phyloP scores from a whole-genome alignment of 208 protist species.

The Wallacemonas sp. region DNA sequence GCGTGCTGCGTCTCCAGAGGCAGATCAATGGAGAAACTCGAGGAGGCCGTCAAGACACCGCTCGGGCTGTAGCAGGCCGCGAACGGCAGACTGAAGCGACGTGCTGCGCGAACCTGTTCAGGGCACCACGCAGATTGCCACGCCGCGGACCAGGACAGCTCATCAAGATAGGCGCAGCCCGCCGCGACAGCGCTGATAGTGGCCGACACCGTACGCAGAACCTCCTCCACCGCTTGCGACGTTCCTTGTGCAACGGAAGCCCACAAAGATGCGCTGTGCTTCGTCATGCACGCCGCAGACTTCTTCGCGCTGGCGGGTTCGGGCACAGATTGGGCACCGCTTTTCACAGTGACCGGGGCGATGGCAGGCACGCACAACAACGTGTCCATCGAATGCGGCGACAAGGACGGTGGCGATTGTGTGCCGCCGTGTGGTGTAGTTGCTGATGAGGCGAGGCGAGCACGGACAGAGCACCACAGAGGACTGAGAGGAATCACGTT shows the following conservation, averaged over 20 bases:
- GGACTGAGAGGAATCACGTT: constrained; percentile 43
- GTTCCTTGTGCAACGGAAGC: not conserved
- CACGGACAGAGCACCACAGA: constrained; percentile 8
- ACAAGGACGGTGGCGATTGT: not conserved
- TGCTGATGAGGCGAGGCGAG: not conserved
- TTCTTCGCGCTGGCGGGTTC: not conserved
- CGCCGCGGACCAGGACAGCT: not conserved
- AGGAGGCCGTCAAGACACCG: not conserved
- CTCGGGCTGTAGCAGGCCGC: not conserved
- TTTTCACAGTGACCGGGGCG: too few species aligned
- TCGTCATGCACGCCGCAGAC: not conserved
- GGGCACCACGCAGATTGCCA: not conserved
- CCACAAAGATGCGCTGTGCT: not conserved
- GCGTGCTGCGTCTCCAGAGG: not conserved
- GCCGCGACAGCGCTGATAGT: not conserved
- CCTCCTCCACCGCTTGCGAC: not conserved
- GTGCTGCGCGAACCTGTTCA: not conserved
- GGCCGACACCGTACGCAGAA: not conserved
- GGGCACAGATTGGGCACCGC: too few species aligned
- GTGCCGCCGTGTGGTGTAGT: not conserved
- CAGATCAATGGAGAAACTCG: not conserved
- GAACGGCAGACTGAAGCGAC: not conserved
- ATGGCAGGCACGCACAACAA: too few species aligned
- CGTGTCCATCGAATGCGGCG: too few species aligned
- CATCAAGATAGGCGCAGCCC: not conserved